Evolutionary conservation across 805 yeast genomes (phyloP).

Genomic region (Cyberlindnera suaveolens): DNA sequence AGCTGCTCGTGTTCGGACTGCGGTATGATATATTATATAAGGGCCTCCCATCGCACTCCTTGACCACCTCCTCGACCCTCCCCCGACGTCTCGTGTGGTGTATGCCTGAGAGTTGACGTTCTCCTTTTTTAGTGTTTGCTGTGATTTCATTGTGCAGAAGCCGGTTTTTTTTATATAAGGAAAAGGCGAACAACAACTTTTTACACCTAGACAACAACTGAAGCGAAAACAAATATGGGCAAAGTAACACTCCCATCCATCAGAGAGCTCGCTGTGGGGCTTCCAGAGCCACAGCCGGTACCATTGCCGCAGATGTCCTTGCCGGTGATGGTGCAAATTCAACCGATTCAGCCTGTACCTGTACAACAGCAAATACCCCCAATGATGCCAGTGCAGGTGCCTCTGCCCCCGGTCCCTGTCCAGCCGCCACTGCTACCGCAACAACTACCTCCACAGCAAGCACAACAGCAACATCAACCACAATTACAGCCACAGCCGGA

Average conservation of each 20-base stretch:
- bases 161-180: not conserved
- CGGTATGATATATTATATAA: too few relatives aligned
- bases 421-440: not conserved
- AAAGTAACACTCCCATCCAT: conserved; percentile 16
- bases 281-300: conserved; percentile 1
- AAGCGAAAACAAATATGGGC: conserved; percentile 1
- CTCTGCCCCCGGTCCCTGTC: not conserved
- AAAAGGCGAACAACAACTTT: not conserved
- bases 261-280: conserved; percentile 14
- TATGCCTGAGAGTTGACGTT: too few relatives aligned
- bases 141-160: not conserved
- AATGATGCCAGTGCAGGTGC: not conserved
- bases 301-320: not conserved
- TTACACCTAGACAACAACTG: conserved; percentile 5
- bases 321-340: not conserved
- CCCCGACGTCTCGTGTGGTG: too few relatives aligned
- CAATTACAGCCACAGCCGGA: conserved; percentile 1
- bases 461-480: conserved; percentile 1
- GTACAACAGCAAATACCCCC: not conserved
- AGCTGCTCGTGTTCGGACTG: too few relatives aligned
- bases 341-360: not conserved
- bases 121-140: not conserved
- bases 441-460: not conserved
- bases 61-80: too few relatives aligned
- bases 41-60: too few relatives aligned